Base-by-base conservation (phyloP, 306 rosid species). In the Cicer bijugum region DNA sequence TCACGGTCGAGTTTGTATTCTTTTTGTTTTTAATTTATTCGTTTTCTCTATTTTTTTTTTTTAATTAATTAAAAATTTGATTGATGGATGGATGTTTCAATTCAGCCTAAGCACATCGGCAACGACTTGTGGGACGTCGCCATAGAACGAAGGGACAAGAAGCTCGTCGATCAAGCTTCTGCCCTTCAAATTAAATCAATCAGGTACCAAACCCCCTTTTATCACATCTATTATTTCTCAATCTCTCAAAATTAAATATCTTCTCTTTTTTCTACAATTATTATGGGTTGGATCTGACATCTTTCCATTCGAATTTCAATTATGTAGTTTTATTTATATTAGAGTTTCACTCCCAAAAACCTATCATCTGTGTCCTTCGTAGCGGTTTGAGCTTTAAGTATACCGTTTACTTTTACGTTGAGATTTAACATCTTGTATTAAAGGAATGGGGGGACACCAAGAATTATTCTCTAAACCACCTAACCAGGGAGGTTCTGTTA, bases 41-140 rank as follows among this genome's bases (percentile, higher is more conserved):
- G 4, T 4, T n/a, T 6, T 48, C 12, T 48, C 8, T 48, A 0
- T 48, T n/a, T 47, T 12, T 12, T 47, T 1, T 1, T 47, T n/a
- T 0, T 15, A 46, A 46, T 51, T 1, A 14, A 14, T 2, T 51
- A 15, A 16, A 15, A 52, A 28, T 28, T 52, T 52, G 9, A 48
- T 48, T 6, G 8, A 3, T 52, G 47, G 57, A 67, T 72, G 38
- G 62, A 16, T 59, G 12, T 60, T 47, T 67, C 8, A 1, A 2
- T 11, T 53, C 87, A 91, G 96, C 96, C 99, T 67, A 95, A 91
- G 89, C 99, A 95, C 82, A 68, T 92, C 63, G 93, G 99, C 0
- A 89, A 81, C 78, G 97, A 95, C 72, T 35, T 90, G 90, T 95
- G 99, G 97, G 99, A 95, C 43, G 96, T 90, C 1, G 97, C 99